Conservation (phyloP, 2,329 filamentous ascomycete genomes). For the Penicillium sp. region DNA sequence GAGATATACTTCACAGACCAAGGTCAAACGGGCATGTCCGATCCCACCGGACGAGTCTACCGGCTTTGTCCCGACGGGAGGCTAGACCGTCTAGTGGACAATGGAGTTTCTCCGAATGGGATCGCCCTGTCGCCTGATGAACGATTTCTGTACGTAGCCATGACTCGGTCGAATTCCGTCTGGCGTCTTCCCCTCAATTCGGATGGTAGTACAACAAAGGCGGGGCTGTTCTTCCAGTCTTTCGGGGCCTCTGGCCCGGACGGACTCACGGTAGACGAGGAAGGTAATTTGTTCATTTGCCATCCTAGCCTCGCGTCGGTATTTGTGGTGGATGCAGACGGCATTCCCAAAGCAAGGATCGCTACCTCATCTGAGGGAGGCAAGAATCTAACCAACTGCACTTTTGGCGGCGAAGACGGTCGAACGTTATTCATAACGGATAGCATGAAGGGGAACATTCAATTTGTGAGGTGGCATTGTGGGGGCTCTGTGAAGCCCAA, state of each 20-base stretch:
- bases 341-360: conserved; percentile 41
- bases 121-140: conserved; percentile 43
- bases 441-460: conserved; percentile 38
- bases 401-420: conserved; percentile 42
- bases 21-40: conserved; percentile 47
- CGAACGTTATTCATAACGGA: conserved; percentile 46
- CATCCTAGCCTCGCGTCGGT: conserved; percentile 39
- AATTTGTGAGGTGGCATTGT: conserved; percentile 21
- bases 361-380: conserved; percentile 30
- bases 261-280: conserved; percentile 43
- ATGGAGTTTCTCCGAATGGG: conserved; percentile 45
- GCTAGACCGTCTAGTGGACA: conserved; percentile 41
- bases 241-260: conserved; percentile 47
- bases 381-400: conserved; percentile 45
- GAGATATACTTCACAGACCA: conserved; percentile 50
- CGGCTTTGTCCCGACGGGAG: conserved; percentile 36
- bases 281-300: conserved; percentile 41
- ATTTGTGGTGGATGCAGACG: conserved; percentile 42
- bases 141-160: conserved; percentile 42
- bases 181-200: conserved; percentile 43
- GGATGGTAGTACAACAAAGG: conserved; percentile 44
- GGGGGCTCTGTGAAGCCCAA: conserved; percentile 2
- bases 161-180: conserved; percentile 41
- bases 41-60: conserved; percentile 45
- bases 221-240: conserved; percentile 42